A percentile compares a stretch with the other conserved stretches of the same genome.
phyloP scores from a whole-genome alignment of 1,284 basidiomycete genomes.

The Sanghuangporus sanghuang region DNA sequence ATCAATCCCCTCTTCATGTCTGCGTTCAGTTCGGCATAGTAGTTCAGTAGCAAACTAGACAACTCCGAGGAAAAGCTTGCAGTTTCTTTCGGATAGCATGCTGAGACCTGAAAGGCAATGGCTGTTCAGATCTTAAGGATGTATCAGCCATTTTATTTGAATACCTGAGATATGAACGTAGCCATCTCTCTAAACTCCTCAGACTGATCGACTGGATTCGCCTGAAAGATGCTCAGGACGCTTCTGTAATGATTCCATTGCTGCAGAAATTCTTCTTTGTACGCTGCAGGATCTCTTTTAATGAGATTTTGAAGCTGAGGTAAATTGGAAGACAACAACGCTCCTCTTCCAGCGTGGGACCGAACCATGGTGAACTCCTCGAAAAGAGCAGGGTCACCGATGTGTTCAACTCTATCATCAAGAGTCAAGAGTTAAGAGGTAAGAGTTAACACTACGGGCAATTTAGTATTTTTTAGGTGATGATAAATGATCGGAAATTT shows the following conservation, averaged over 20 bases:
- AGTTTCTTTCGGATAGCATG: conserved; percentile 87
- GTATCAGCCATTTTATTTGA: conserved; percentile 19
- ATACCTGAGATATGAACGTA: conserved; percentile 78
- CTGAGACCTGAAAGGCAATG: conserved; percentile 55
- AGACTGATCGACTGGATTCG: conserved; percentile 75
- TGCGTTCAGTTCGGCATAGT: conserved; percentile 64
- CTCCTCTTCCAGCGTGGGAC: conserved; percentile 34
- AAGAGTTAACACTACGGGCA: no score
- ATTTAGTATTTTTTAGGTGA: no score
- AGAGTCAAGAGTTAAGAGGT: not conserved
- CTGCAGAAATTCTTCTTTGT: conserved; percentile 96
- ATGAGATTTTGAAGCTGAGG: conserved; percentile 93
- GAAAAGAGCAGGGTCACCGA: not conserved
- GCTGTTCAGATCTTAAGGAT: not conserved
- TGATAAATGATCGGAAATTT: no score
- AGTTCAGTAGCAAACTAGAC: conserved; percentile 69
- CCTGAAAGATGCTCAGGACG: conserved; percentile 78
- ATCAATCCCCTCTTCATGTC: conserved; percentile 82
- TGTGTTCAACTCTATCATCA: not conserved
- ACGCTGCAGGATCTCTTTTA: conserved; percentile 87
- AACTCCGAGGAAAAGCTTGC: conserved; percentile 78
- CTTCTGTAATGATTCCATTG: conserved; percentile 98
- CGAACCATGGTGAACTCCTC: conserved; percentile 9
- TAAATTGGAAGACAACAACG: conserved; percentile 65
- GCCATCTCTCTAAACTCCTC: conserved; percentile 83